Conservation (phyloP, 1,284 basidiomycete species). For the Takashimella koratensis region DNA sequence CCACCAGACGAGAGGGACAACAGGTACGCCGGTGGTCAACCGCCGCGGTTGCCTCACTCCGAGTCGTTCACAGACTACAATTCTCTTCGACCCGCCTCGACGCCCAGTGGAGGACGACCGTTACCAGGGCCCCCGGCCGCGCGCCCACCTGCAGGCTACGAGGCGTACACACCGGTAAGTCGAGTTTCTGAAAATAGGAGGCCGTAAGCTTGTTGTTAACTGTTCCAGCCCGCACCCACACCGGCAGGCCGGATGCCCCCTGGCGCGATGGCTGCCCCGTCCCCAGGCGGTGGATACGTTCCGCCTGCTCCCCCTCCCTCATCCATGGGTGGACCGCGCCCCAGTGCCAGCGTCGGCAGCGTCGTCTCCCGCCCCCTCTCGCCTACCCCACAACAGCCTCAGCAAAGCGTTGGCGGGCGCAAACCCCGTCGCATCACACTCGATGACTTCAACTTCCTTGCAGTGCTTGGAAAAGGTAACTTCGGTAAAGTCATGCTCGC, state of each 20-base stretch:
- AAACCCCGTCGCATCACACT: slow-evolving; percentile 83
- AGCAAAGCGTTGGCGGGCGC: slow-evolving; percentile 9
- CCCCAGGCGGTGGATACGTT: background rate
- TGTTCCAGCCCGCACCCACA: too few species aligned
- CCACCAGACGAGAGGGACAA: slow-evolving; percentile 3
- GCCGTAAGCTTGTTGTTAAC: too few species aligned
- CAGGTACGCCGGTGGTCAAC: slow-evolving; percentile 38
- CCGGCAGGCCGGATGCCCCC: too few species aligned
- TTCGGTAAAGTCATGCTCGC: slow-evolving; percentile 99
- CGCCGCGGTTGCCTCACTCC: slow-evolving; percentile 47
- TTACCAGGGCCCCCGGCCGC: slow-evolving; percentile 52
- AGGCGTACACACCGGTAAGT: slow-evolving; percentile 1
- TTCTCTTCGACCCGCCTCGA: slow-evolving; percentile 45
- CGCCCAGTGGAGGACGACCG: background rate
- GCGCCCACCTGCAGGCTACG: slow-evolving; percentile 38
- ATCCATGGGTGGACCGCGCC: slow-evolving; percentile 11
- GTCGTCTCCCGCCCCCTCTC: too few species aligned
- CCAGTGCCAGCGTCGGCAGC: slow-evolving; percentile 1
- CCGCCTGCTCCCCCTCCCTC: slow-evolving; percentile 8
- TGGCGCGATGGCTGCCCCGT: background rate
- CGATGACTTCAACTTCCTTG: slow-evolving; percentile 99
- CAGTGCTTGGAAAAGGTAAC: slow-evolving; percentile 98
- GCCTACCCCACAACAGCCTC: slow-evolving; percentile 7
- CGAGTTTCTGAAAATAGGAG: too few species aligned
- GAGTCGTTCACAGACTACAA: slow-evolving; percentile 13